These are phyloP conservation scores for Extremus antarcticus DNA, from an alignment of 495 filamentous ascomycete genomes.

Conservation along the genomic window DNA sequence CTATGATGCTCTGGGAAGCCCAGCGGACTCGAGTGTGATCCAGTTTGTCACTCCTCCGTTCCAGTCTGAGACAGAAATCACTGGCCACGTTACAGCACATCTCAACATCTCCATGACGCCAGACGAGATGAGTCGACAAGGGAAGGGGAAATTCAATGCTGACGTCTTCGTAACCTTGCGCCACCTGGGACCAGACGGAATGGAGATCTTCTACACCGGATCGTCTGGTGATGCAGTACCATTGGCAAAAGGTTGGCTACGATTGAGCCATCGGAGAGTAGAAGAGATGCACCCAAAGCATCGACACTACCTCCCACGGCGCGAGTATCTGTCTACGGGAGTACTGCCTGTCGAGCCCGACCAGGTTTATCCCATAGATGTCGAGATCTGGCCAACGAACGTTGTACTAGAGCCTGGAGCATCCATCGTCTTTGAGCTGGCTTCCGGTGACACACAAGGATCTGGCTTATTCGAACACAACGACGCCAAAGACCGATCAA, in stretches of 20 bases:
- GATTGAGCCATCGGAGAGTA: conserved; percentile 44
- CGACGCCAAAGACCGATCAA: conserved; percentile 36
- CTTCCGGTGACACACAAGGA: conserved; percentile 51
- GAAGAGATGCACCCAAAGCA: conserved; percentile 40
- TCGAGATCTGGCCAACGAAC: conserved; percentile 62
- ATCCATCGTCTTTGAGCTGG: conserved; percentile 47
- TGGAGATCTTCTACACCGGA: conserved; percentile 57
- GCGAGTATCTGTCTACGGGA: conserved; percentile 50
- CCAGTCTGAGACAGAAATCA: conserved; percentile 49
- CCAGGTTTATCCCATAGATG: conserved; percentile 50
- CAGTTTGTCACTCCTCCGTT: conserved; percentile 47
- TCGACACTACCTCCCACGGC: conserved; percentile 43
- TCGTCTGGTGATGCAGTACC: conserved; percentile 42
- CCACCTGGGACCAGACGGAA: conserved; percentile 42
- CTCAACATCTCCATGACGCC: conserved; percentile 47
- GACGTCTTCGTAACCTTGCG: conserved; percentile 57
- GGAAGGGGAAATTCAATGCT: too few relatives aligned
- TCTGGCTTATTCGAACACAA: conserved; percentile 48
- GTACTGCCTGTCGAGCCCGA: conserved; percentile 42
- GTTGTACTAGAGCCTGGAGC: conserved; percentile 47
- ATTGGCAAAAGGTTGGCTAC: conserved; percentile 46
- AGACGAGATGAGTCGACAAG: too few relatives aligned
- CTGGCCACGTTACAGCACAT: conserved; percentile 53
- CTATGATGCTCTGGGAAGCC: too few relatives aligned
- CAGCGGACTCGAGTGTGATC: too few relatives aligned